Conservation (phyloP, 225 moss, liverwort and hornwort genomes). For the Takakia lepidozioides region DNA sequence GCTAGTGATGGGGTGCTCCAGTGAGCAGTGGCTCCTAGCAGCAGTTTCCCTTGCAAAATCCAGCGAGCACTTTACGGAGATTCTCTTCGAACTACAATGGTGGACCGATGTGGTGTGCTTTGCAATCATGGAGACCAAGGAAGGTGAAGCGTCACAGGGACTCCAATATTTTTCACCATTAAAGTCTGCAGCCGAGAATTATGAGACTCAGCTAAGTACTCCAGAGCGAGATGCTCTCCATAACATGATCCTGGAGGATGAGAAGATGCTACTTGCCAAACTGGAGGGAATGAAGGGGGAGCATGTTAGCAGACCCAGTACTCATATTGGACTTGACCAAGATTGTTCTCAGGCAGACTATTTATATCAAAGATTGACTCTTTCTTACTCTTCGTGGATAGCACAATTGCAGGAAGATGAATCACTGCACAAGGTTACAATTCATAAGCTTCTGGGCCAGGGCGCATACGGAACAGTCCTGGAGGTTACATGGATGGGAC, state of each 20-base stretch:
- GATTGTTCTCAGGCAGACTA: background rate
- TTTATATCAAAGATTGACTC: background rate
- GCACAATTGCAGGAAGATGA: background rate
- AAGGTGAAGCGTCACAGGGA: background rate
- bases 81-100: constrained; percentile 16
- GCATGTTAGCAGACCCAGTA: background rate
- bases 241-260: constrained; percentile 2
- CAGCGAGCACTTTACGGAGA: constrained; percentile 14
- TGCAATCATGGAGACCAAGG: background rate
- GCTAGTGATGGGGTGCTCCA: constrained; percentile 13
- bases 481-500: constrained; percentile 13
- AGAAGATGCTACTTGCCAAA: background rate
- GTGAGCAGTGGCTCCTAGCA: background rate
- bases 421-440: background rate
- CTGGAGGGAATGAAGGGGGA: background rate
- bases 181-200: background rate
- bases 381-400: background rate
- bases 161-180: background rate
- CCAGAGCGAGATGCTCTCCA: background rate
- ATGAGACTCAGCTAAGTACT: background rate
- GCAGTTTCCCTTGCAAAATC: constrained; percentile 1
- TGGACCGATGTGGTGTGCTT: constrained; percentile 10
- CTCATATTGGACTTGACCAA: too few relatives aligned
- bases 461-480: background rate
- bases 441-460: background rate